A percentile compares a stretch with the other conserved stretches of the same genome.
These are phyloP conservation scores for Piromyces sp. DNA, from an alignment of 192 early-diverging fungal species.

Conservation along the genomic window DNA sequence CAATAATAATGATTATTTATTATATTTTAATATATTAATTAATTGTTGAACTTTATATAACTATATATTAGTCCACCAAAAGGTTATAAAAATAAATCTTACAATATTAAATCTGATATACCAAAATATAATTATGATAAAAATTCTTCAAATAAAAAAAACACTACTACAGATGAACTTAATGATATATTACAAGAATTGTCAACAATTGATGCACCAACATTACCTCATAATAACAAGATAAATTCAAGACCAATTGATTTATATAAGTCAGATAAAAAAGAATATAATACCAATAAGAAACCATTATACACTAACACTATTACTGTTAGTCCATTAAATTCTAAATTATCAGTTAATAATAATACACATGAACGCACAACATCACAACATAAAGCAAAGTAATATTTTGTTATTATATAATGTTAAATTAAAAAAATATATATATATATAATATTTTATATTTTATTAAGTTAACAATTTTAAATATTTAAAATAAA, in stretches of 20 bases:
- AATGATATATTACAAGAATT: not conserved
- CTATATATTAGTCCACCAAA: not conserved
- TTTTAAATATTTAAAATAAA: no score
- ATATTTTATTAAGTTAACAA: no score
- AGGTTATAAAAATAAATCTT: not conserved
- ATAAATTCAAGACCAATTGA: not conserved
- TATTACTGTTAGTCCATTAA: no score
- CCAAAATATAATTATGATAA: not conserved
- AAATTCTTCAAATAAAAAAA: not conserved
- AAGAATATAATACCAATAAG: not conserved
- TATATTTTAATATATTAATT: no score
- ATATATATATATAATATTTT: no score
- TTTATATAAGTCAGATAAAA: not conserved
- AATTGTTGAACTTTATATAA: no score
- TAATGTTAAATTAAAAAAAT: no score
- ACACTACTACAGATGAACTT: not conserved
- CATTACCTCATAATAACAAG: not conserved
- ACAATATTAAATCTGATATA: not conserved
- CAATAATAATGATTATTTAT: no score
- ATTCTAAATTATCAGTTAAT: no score
- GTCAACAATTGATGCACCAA: not conserved
- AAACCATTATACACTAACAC: no score
- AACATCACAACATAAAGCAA: not conserved
- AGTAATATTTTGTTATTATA: not conserved
- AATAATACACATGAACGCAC: not conserved